Base-by-base conservation (phyloP, 192 early-diverging fungal species). In the Linnemannia schmuckeri region DNA sequence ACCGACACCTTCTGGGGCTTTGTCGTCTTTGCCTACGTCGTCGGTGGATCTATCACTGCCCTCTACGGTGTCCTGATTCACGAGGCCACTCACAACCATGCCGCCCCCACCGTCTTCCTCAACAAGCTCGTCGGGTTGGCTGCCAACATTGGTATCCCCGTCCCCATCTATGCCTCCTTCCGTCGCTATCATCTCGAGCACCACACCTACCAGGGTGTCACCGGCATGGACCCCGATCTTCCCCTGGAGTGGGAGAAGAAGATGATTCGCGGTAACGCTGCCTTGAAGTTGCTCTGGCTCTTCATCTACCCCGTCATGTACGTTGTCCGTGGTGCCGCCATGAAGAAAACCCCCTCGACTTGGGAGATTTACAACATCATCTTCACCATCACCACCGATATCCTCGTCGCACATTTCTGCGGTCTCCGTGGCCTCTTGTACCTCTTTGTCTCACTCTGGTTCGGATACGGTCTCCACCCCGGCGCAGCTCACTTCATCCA, bases 151-250 rank as follows among this genome's bases (percentile, higher is more conserved):
- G 93, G 94, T 76, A 93, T 99, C 78, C 94, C 94, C 3, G 93
- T 95, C 12, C 95, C 95, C 9, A 92, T 96, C 40, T 94, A 95
- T 30, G 92, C 93, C 84, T 96, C 95, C 30, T 96, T 96, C 91
- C 94, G 95, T 71, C 91, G 95, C 7, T 96, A 96, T 83, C 98
- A 99, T 89, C 91, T 98, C 76, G 98, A 98, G 88, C 98, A 99
- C 88, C 98, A 99, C 91, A 96, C 96, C n/a, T 98, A 94, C 90
- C 97, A 98, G 90, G 98, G 98, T 24, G 97, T 98, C 20, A 93
- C 94, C 35, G 97, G 97, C 24, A 93, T 96, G 83, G 98, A 99
- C 83, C 96, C 97, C 70, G 98, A 99, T 85, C 92, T 99, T 37
- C 98, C 98, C 9, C 90, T 97, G 12, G 94, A 96, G 70, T 94